These are phyloP conservation scores for Umbelopsis sp. DNA, from an alignment of 192 early-diverging fungal genomes.

Conservation along the genomic window DNA sequence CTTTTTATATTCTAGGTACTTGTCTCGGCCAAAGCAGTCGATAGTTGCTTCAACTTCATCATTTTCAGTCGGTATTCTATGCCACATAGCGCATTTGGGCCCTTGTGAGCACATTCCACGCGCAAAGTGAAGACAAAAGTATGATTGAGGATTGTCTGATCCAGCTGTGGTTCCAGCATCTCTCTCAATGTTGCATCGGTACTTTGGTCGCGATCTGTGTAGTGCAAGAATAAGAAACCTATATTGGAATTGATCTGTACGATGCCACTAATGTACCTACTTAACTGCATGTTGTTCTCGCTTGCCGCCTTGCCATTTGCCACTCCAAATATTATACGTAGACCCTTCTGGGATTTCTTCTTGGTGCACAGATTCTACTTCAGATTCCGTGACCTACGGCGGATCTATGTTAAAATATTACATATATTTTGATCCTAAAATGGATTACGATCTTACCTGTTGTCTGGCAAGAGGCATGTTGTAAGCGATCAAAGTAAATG, in stretches of 20 bases:
- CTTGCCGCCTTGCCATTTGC: slow-evolving; percentile 57
- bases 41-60: slow-evolving; percentile 58
- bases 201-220: slow-evolving; percentile 58
- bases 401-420: neutral
- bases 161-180: slow-evolving; percentile 75
- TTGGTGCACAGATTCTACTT: slow-evolving; percentile 29
- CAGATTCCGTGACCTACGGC: slow-evolving; percentile 29
- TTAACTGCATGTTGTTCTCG: slow-evolving; percentile 16
- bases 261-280: neutral
- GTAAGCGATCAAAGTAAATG: neutral
- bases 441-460: slow-evolving; percentile 12
- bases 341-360: slow-evolving; percentile 43
- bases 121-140: slow-evolving; percentile 87
- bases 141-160: slow-evolving; percentile 58
- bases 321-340: slow-evolving; percentile 70
- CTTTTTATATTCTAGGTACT: slow-evolving; percentile 60
- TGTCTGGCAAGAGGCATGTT: slow-evolving; percentile 23
- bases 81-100: slow-evolving; percentile 51
- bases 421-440: neutral
- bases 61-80: slow-evolving; percentile 47
- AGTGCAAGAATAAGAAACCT: slow-evolving; percentile 7
- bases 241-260: neutral
- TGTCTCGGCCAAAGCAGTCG: slow-evolving; percentile 84
- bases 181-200: slow-evolving; percentile 59
- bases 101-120: slow-evolving; percentile 79